Base-by-base conservation (phyloP, 2,329 filamentous ascomycete species). In the Cryphonectria carpinicola region DNA sequence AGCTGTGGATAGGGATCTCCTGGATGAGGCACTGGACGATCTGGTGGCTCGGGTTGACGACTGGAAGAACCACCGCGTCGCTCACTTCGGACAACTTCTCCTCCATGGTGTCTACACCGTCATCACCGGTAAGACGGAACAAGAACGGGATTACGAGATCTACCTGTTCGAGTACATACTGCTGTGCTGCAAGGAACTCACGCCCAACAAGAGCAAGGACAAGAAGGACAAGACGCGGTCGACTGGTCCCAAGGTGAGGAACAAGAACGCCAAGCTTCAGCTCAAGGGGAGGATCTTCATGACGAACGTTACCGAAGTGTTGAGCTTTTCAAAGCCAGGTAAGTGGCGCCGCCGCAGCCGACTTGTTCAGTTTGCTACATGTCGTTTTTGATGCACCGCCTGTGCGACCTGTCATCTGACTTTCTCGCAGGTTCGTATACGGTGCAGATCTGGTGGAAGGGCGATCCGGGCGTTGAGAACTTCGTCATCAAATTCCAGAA, bases 381-480 rank as follows among this genome's bases (percentile, higher is more conserved):
- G 60, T 22, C 25, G 41, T 64, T 66, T 66, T n/a, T 32, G 13
- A 4, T 5, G 10, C 32, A 28, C 46, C 19, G 5, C 25, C 3
- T 35, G 61, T 39, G 54, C 72, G 49, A 71, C 58, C 65, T 70
- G 70, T 46, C 71, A 54, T 73, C 80, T 82, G 76, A 84, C 74
- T 56, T 7, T 52, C 66, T 13, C 66, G 13, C 76, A 96, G 94
- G 94, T 64, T 95, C 93, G 14, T 97, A 98, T 79, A 95, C 93
- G 2, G 93, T 98, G 72, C 95, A 98, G 79, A 98, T 99, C 69
- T 98, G 95, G 87, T 99, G 96, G 96, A 98, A 96, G 82, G 95
- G 95, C 46, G 95, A 98, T 74, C 94, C 95, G 0, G 94, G 93
- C 4, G 94, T 98, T 43, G 95, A 99, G 79, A 97, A 97, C 78